Evolutionary conservation across 495 filamentous ascomycete species (phyloP).

Genomic region (Penicillium lividum): DNA sequence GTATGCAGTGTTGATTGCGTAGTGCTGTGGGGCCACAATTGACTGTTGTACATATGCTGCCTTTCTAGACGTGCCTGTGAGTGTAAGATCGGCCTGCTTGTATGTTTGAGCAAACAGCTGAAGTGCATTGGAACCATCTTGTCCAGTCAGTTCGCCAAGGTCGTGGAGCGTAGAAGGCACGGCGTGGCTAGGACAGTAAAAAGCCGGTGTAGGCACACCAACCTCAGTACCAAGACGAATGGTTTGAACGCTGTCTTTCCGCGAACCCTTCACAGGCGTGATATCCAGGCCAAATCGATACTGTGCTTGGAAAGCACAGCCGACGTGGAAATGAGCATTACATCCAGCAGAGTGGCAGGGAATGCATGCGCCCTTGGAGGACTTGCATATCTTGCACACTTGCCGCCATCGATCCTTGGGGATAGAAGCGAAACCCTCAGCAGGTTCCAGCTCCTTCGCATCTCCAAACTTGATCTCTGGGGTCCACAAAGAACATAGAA

Average conservation of each 20-base stretch:
- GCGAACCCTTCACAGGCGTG: slow-evolving; percentile 82
- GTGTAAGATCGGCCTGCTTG: slow-evolving; percentile 88
- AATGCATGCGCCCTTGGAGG: slow-evolving; percentile 71
- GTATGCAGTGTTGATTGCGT: slow-evolving; percentile 23
- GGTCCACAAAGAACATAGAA: slow-evolving; percentile 86
- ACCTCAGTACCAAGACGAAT: slow-evolving; percentile 74
- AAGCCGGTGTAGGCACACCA: slow-evolving; percentile 71
- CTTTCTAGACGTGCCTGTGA: slow-evolving; percentile 90
- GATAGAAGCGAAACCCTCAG: slow-evolving; percentile 85
- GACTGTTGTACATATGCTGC: slow-evolving; percentile 65
- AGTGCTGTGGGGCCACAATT: slow-evolving; percentile 36
- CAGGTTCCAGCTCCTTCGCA: slow-evolving; percentile 73
- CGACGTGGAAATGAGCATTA: slow-evolving; percentile 78
- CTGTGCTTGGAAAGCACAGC: slow-evolving; percentile 81
- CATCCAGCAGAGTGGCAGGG: slow-evolving; percentile 71
- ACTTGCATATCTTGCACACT: slow-evolving; percentile 80
- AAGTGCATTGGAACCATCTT: slow-evolving; percentile 65
- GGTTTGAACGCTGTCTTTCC: slow-evolving; percentile 71
- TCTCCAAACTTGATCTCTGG: slow-evolving; percentile 90
- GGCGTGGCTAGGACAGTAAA: slow-evolving; percentile 89
- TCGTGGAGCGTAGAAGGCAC: slow-evolving; percentile 70
- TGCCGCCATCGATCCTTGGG: slow-evolving; percentile 66
- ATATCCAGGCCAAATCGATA: slow-evolving; percentile 89
- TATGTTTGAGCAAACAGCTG: slow-evolving; percentile 84
- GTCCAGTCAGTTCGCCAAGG: slow-evolving; percentile 70